Percentiles rank a stretch among this genome's conserved stretches.
phyloP scores from a whole-genome alignment of 768 basidiomycete species.

The Leccinum fibrillosum region DNA sequence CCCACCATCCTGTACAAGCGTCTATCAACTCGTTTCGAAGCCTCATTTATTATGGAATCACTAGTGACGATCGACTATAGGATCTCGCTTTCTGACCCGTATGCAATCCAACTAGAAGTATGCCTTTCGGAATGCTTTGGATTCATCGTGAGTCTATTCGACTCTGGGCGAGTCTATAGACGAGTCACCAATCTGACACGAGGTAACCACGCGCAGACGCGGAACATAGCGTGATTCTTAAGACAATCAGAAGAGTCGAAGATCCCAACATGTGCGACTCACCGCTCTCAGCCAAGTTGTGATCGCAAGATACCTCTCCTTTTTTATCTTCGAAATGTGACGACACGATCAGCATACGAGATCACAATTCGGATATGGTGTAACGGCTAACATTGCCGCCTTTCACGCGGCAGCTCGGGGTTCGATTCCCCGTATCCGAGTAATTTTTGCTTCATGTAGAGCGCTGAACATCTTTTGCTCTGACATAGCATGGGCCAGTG shows the following conservation, averaged over 20 bases:
- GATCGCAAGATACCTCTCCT: background rate
- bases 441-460: background rate
- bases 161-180: background rate
- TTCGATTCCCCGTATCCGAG: slow-evolving; percentile 34
- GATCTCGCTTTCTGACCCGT: background rate
- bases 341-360: background rate
- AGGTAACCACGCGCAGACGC: too few species aligned
- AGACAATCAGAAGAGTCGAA: too few species aligned
- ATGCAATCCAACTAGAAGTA: background rate
- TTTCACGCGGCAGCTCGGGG: slow-evolving; percentile 50
- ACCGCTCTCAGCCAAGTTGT: too few species aligned
- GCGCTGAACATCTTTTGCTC: too few species aligned
- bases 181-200: background rate
- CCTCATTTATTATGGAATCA: background rate
- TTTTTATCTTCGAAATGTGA: background rate
- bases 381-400: slow-evolving; percentile 69
- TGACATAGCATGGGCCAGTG: too few species aligned
- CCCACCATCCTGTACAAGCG: slow-evolving; percentile 28
- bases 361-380: slow-evolving; percentile 47
- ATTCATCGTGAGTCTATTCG: background rate
- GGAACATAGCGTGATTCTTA: too few species aligned
- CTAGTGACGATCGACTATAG: background rate
- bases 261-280: background rate
- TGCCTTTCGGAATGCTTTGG: background rate
- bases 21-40: background rate